Percentiles rank a stretch among this genome's conserved stretches.
Evolutionary conservation across 2,329 filamentous ascomycete genomes (phyloP).

Genomic region (Fusarium sp.): DNA sequence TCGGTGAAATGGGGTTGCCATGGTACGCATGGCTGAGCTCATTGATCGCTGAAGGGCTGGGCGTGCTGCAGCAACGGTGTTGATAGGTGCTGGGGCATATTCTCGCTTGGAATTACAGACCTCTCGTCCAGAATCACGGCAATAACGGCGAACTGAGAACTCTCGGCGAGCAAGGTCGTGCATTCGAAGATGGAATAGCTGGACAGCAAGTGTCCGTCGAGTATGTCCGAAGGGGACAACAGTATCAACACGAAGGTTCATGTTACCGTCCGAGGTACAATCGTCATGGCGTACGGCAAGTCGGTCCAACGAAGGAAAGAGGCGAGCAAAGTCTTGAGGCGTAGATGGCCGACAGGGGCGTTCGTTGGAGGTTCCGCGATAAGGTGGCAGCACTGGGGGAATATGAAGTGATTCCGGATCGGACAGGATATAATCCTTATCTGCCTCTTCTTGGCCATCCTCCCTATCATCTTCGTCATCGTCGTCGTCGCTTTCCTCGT

Average conservation of each 20-base stretch:
- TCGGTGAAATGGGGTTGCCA: constrained; percentile 52
- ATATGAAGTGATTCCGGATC: constrained; percentile 52
- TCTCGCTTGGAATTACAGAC: constrained; percentile 86
- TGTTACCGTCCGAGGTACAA: constrained; percentile 89
- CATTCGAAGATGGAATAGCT: constrained; percentile 95
- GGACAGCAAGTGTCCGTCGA: constrained; percentile 73
- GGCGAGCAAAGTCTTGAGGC: constrained; percentile 81
- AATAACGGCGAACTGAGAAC: constrained; percentile 92
- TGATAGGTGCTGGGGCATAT: constrained; percentile 54
- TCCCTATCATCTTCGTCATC: constrained; percentile 52
- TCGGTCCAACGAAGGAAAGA: constrained; percentile 87
- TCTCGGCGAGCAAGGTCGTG: constrained; percentile 87
- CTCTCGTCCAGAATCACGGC: constrained; percentile 90
- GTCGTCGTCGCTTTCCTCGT: constrained; percentile 39
- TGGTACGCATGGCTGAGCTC: constrained; percentile 59
- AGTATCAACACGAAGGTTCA: constrained; percentile 93
- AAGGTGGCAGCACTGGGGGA: constrained; percentile 65
- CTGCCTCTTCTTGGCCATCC: constrained; percentile 43
- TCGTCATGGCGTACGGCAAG: constrained; percentile 91
- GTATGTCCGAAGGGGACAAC: constrained; percentile 68
- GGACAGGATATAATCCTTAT: constrained; percentile 44
- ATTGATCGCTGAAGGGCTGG: constrained; percentile 60
- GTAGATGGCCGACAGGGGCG: constrained; percentile 79
- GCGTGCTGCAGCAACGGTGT: constrained; percentile 50
- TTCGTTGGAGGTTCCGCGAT: constrained; percentile 68